These are phyloP conservation scores for Ilyonectria mors-panacis DNA, from an alignment of 2,329 filamentous ascomycete species.

Conservation along the genomic window DNA sequence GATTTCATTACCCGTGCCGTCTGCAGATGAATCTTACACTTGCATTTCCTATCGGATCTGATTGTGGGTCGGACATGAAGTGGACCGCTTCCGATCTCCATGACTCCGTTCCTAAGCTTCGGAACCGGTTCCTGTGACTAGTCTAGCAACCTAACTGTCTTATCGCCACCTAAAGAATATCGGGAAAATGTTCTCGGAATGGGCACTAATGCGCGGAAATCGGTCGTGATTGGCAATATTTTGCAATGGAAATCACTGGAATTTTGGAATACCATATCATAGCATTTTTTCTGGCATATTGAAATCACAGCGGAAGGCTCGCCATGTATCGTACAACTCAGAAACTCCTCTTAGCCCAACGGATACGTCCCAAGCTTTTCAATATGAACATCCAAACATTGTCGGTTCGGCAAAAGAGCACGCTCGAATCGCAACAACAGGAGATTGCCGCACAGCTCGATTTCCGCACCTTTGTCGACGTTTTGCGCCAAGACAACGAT, in stretches of 20 bases:
- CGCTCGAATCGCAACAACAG: background rate
- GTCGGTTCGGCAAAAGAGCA: background rate
- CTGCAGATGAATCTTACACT: background rate
- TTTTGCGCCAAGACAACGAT: slow-evolving; percentile 59
- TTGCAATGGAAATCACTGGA: background rate
- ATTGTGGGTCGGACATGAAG: background rate
- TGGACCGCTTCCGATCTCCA: background rate
- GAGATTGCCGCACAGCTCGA: slow-evolving; percentile 47
- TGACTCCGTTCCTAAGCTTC: background rate
- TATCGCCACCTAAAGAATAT: background rate
- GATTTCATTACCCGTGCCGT: background rate
- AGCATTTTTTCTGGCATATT: background rate
- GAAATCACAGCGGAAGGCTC: too few species aligned
- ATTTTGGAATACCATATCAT: background rate
- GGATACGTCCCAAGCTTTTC: background rate
- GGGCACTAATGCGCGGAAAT: background rate
- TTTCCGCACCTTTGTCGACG: slow-evolving; percentile 63
- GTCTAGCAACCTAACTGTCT: background rate
- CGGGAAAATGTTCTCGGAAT: background rate
- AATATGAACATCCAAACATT: background rate
- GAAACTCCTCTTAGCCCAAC: background rate
- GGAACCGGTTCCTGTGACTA: background rate
- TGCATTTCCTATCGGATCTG: background rate
- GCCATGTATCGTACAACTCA: too few species aligned
- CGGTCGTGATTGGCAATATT: background rate